Evolutionary conservation across 495 filamentous ascomycete genomes (phyloP).

Genomic region (Talaromyces ruber): DNA sequence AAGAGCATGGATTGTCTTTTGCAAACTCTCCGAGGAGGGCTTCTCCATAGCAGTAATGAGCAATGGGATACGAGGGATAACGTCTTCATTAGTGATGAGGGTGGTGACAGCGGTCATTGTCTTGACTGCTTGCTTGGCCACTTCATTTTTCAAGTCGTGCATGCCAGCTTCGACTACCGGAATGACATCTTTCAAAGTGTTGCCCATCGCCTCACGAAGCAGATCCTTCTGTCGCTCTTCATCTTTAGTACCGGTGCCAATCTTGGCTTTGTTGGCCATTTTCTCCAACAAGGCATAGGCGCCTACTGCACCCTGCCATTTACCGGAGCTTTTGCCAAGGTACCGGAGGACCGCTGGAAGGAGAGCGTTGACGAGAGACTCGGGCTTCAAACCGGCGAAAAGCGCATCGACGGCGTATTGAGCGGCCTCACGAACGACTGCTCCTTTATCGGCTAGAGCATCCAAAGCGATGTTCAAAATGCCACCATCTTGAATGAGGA

Average conservation of each 20-base stretch:
- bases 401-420: conserved; percentile 92
- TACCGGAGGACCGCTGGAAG: conserved; percentile 66
- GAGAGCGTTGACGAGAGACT: conserved; percentile 72
- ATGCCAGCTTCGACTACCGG: conserved; percentile 88
- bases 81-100: conserved; percentile 93
- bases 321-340: conserved; percentile 69
- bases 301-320: conserved; percentile 93
- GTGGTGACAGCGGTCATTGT: conserved; percentile 87
- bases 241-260: conserved; percentile 68
- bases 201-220: conserved; percentile 84
- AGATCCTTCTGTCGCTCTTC: conserved; percentile 80
- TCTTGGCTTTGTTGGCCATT: conserved; percentile 88
- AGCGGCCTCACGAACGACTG: conserved; percentile 80
- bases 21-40: conserved; percentile 76
- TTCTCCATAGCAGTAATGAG: conserved; percentile 94
- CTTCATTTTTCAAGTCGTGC: conserved; percentile 92
- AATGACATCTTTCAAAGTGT: conserved; percentile 81
- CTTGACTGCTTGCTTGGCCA: conserved; percentile 78
- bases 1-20: conserved; percentile 93
- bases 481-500: conserved; percentile 71
- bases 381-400: conserved; percentile 67
- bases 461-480: conserved; percentile 70
- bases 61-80: conserved; percentile 84
- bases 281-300: conserved; percentile 73
- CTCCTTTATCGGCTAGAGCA: conserved; percentile 80